These are phyloP conservation scores for Myxozyma neotropica DNA, from an alignment of 805 yeast genomes.

Conservation along the genomic window DNA sequence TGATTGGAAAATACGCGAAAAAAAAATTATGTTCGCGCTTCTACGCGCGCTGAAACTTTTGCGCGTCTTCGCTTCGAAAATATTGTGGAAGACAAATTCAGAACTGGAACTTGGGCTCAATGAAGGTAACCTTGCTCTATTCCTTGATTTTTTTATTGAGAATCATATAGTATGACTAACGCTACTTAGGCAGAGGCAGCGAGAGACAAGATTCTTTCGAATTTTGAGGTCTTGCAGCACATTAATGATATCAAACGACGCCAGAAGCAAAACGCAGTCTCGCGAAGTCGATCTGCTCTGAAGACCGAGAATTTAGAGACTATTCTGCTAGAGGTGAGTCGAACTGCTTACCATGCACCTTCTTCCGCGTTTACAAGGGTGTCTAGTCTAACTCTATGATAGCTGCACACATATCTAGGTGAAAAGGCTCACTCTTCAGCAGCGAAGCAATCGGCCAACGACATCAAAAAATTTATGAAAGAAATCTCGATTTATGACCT, in stretches of 20 bases:
- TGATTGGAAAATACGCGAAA: too few species aligned
- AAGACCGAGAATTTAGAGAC: slow-evolving; percentile 38
- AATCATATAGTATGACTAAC: too few species aligned
- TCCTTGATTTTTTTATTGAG: too few species aligned
- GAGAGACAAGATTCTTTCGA: slow-evolving; percentile 63
- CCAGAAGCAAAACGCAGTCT: slow-evolving; percentile 24
- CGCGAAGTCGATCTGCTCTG: slow-evolving; percentile 35
- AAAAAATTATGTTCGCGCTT: too few species aligned
- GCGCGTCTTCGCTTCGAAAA: too few species aligned
- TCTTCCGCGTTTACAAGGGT: slow-evolving; percentile 35
- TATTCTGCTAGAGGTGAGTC: slow-evolving; percentile 35
- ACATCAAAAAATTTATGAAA: slow-evolving; percentile 47
- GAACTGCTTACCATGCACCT: slow-evolving; percentile 8
- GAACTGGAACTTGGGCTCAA: too few species aligned
- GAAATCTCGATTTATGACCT: slow-evolving; percentile 53
- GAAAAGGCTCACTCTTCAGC: slow-evolving; percentile 41
- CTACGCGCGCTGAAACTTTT: too few species aligned
- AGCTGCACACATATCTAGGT: slow-evolving; percentile 45
- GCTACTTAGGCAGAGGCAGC: slow-evolving; percentile 51
- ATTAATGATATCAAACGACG: slow-evolving; percentile 50
- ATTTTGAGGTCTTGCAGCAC: slow-evolving; percentile 65
- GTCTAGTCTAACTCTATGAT: slow-evolving; percentile 36
- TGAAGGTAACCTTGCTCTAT: too few species aligned
- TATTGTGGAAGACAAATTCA: too few species aligned
- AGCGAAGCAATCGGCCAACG: slow-evolving; percentile 42